Evolutionary conservation across 495 filamentous ascomycete genomes (phyloP), one percentile per base, ranked within the genome.

Genomic region (Mytilinidion resinicola): DNA sequence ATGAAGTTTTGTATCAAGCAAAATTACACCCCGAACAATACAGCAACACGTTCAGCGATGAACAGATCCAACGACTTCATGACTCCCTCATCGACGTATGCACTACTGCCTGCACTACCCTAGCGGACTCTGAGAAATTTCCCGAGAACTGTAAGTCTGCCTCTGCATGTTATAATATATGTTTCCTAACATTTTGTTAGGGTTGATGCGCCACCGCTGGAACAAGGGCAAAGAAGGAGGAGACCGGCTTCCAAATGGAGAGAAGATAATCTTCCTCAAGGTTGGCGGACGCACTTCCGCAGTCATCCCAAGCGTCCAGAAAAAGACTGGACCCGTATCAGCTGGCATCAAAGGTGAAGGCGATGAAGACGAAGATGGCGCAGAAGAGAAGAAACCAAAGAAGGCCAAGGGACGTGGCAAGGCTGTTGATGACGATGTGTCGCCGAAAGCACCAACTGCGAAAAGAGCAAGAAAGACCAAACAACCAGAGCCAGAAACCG

Each of bases 151-250:
- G 66, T 60, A 49, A 17, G 57, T 36, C 1, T 11, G 19, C 19
- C 25, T 19, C 36, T 1, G 9, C 25, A 30, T 30, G 19, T 15
- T 55, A 12, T 43, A 35, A 9, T 17, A 9, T 4, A 39, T 11
- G 9, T 59, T 10, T 10, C 9, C 20, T 56, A 55, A 38, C 17
- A 33, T 0, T 1, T 8, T 1, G 8, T 10, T 12, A 57, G 53
- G 92, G 93, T 75, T 98, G 33, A 95, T 96, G 77, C 84, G 89
- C 47, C 82, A 96, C 70, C 83, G 93, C 17, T 96, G 91, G 92
- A 78, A 84, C 9, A 95, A 95, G 67, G 91, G 91, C 12, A 88
- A 88, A 73, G 91, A 91, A 68, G 86, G 87, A 53, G 77, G 78
- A 6, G 77, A 77, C 3, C 81, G 73, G 15, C 72, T 96, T 21